Evolutionary conservation across 257 asterid genomes (phyloP).

Genomic region (Cordia subcordata): DNA sequence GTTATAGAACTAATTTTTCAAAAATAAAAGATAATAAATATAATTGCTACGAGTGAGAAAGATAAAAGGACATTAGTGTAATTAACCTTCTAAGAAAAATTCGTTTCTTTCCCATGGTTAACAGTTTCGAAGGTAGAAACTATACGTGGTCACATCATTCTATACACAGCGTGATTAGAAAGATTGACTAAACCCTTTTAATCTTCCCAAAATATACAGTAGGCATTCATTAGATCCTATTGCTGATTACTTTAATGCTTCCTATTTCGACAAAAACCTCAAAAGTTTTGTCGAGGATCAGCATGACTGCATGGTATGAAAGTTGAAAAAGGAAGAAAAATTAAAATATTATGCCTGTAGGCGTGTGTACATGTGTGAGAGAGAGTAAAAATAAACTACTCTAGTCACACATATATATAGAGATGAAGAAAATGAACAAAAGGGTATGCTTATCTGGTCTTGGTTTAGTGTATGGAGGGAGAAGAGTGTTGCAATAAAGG

Average conservation of each 20-base stretch:
- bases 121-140: too few relatives aligned
- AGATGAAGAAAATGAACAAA: too few relatives aligned
- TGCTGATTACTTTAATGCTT: slow-evolving; percentile 21
- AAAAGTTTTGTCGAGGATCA: slow-evolving; percentile 23
- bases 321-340: slow-evolving; percentile 20
- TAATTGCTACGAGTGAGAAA: too few relatives aligned
- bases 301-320: slow-evolving; percentile 39
- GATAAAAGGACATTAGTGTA: too few relatives aligned
- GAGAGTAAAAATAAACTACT: not conserved
- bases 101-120: too few relatives aligned
- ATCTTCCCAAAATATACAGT: slow-evolving; percentile 26
- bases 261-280: slow-evolving; percentile 29
- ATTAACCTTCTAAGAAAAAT: too few relatives aligned
- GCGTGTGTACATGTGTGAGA: not conserved
- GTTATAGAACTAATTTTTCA: too few relatives aligned
- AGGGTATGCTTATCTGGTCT: not conserved
- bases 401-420: not conserved
- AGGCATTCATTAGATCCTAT: slow-evolving; percentile 19
- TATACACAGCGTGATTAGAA: slow-evolving; percentile 20
- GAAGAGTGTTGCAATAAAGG: too few relatives aligned
- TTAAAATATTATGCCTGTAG: too few relatives aligned
- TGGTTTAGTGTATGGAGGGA: not conserved
- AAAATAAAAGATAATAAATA: too few relatives aligned
- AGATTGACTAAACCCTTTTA: slow-evolving; percentile 9
- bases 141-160: slow-evolving; percentile 24